A percentile compares a stretch with the other conserved stretches of the same genome.
Conservation (phyloP, 441 rosid genomes). For the Corymbia citriodora region DNA sequence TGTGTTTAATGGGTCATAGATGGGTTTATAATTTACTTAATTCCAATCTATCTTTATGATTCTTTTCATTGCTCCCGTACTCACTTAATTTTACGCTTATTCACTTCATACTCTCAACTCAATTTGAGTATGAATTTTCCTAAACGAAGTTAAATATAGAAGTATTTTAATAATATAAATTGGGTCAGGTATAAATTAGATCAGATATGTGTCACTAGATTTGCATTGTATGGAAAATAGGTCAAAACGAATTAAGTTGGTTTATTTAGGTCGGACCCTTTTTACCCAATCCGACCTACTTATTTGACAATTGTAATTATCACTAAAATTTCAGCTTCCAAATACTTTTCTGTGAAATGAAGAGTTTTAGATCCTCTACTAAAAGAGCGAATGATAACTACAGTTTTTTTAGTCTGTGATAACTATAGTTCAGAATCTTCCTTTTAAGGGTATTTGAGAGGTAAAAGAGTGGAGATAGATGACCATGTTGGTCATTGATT, state of each 20-base stretch:
- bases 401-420: too few relatives aligned
- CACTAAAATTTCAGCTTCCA: not conserved
- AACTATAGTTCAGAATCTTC: not conserved
- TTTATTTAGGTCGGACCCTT: not conserved
- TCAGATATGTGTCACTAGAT: too few relatives aligned
- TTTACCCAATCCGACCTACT: not conserved
- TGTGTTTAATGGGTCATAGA: too few relatives aligned
- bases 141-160: too few relatives aligned
- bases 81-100: too few relatives aligned
- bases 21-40: not conserved
- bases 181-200: fast-evolving
- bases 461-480: not conserved
- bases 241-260: not conserved
- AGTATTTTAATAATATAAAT: too few relatives aligned
- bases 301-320: too few relatives aligned
- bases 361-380: not conserved
- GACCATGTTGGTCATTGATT: not conserved
- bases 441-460: not conserved
- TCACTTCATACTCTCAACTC: not conserved
- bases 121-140: not conserved
- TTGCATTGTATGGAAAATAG: fast-evolving
- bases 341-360: not conserved
- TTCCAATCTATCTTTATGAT: too few relatives aligned
- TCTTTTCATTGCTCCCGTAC: not conserved
- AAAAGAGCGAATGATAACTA: not conserved